These are phyloP conservation scores for Cryptosporidium ubiquitum DNA, from an alignment of 169 alveolate genomes.

Conservation along the genomic window DNA sequence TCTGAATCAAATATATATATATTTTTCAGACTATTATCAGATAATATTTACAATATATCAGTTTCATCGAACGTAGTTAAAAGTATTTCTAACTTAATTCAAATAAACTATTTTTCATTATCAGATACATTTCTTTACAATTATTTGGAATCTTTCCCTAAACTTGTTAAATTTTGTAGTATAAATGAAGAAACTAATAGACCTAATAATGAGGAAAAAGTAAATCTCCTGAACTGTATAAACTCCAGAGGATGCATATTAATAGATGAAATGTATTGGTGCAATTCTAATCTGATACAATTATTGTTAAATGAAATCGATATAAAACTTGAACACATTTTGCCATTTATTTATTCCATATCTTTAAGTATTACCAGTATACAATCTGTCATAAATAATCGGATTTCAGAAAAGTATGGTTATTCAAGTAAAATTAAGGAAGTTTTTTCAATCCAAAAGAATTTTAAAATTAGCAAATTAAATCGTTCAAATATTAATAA, in stretches of 20 bases:
- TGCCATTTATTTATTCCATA: slow-evolving; percentile 21
- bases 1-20: not conserved
- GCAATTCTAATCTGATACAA: not conserved
- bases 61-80: not conserved
- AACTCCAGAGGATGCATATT: not conserved
- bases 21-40: not conserved
- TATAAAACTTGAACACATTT: slow-evolving; percentile 25
- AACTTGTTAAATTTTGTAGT: slow-evolving; percentile 11
- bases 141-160: slow-evolving; percentile 55
- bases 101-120: slow-evolving; percentile 6
- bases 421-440: not conserved
- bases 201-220: not conserved
- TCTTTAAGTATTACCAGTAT: slow-evolving; percentile 9
- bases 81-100: slow-evolving; percentile 26
- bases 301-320: not conserved
- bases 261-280: slow-evolving; percentile 30
- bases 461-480: not conserved
- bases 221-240: not conserved
- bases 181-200: not conserved
- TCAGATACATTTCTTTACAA: slow-evolving; percentile 16
- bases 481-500: not conserved
- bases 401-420: not conserved
- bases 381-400: slow-evolving; percentile 13
- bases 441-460: not conserved
- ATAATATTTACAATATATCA: slow-evolving; percentile 1